These are phyloP conservation scores for Rhododendron henanense DNA, from an alignment of 148 eudicot genomes.

Conservation along the genomic window DNA sequence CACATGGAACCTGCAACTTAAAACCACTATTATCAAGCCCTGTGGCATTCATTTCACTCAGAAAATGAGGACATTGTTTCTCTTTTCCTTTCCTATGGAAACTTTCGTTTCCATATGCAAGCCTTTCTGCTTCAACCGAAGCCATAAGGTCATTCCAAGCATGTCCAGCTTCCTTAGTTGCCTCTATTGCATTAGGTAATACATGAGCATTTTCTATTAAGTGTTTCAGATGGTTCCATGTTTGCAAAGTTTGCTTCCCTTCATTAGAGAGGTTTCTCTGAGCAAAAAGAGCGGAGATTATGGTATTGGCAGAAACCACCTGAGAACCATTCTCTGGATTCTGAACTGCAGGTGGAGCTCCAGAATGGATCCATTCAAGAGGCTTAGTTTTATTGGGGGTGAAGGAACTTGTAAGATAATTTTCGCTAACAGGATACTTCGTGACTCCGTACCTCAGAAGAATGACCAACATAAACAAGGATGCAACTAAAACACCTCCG, in stretches of 20 bases:
- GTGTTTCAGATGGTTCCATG: conserved; percentile 71
- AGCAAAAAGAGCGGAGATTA: conserved; percentile 48
- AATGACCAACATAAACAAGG: conserved; percentile 62
- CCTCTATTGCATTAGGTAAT: conserved; percentile 84
- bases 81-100: conserved; percentile 51
- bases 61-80: conserved; percentile 93
- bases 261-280: conserved; percentile 61
- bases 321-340: conserved; percentile 38
- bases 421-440: conserved; percentile 48
- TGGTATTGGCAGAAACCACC: conserved; percentile 51
- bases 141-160: conserved; percentile 86
- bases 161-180: conserved; percentile 74
- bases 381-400: conserved; percentile 42
- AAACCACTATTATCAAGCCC: conserved; percentile 53
- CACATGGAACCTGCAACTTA: conserved; percentile 80
- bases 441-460: conserved; percentile 49
- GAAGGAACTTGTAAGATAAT: conserved; percentile 34
- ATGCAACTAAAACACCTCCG: conserved; percentile 42
- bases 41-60: conserved; percentile 70
- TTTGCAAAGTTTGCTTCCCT: conserved; percentile 59
- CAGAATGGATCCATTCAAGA: conserved; percentile 66
- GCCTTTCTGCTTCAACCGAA: conserved; percentile 69
- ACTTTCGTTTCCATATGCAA: conserved; percentile 47
- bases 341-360: conserved; percentile 51
- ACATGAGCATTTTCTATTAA: conserved; percentile 55